These are phyloP conservation scores for Wallemia mellicola DNA, from an alignment of 1,284 basidiomycete genomes.

Conservation along the genomic window DNA sequence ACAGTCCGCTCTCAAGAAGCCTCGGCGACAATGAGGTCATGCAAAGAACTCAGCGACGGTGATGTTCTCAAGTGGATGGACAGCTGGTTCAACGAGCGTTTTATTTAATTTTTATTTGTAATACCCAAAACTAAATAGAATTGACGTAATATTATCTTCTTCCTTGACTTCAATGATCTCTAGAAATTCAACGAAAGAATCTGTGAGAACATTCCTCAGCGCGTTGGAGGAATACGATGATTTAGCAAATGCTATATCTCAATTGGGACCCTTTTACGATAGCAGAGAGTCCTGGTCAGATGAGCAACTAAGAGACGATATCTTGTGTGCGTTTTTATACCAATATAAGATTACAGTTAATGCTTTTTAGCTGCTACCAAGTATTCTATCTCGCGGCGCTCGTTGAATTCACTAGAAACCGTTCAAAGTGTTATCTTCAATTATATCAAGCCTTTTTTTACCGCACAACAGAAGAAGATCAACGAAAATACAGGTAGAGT, in stretches of 20 bases:
- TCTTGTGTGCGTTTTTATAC: background rate
- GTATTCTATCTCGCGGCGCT: background rate
- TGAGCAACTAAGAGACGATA: background rate
- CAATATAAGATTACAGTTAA: background rate
- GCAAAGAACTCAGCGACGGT: background rate
- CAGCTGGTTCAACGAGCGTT: background rate
- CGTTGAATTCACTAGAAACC: background rate
- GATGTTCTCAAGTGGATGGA: conserved; percentile 1
- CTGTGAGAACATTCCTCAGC: background rate
- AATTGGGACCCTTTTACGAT: background rate
- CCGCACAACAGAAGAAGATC: background rate
- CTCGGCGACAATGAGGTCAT: background rate
- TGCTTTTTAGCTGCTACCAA: background rate
- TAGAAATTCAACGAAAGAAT: too few relatives aligned
- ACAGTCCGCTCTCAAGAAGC: background rate
- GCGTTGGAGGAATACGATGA: background rate
- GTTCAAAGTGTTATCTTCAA: background rate
- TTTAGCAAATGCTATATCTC: background rate
- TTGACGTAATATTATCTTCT: too few relatives aligned
- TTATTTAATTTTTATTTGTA: too few relatives aligned
- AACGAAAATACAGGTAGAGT: background rate
- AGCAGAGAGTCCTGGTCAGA: background rate
- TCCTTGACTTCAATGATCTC: too few relatives aligned
- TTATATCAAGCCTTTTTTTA: background rate
- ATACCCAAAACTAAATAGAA: too few relatives aligned